Conservation (phyloP, 805 yeast genomes). For the Saturnispora kantuleensis region DNA sequence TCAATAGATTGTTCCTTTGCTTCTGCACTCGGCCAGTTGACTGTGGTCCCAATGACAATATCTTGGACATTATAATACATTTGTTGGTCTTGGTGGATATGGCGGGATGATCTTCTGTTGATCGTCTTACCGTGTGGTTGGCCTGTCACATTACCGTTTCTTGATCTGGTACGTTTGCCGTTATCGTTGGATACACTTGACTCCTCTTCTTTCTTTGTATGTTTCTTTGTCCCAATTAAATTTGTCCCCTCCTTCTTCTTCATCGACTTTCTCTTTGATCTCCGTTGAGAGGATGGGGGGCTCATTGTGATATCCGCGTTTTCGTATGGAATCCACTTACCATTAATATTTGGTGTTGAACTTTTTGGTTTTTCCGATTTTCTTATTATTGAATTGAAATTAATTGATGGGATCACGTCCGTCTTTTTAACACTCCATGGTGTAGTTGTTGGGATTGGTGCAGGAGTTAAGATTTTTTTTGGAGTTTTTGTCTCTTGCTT, state of each 20-base stretch:
- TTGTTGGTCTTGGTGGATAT: not conserved
- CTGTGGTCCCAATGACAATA: constrained; percentile 3
- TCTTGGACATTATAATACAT: constrained; percentile 1
- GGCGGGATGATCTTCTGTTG: not conserved
- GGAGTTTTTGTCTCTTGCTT: not conserved
- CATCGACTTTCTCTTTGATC: not conserved
- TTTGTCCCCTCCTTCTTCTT: not conserved
- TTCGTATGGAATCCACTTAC: constrained; percentile 66
- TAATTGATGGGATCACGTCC: constrained; percentile 18
- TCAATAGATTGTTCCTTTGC: constrained; percentile 12
- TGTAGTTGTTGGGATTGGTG: constrained; percentile 52
- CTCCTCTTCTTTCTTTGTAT: constrained; percentile 2
- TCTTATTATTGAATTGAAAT: constrained; percentile 13
- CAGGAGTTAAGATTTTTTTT: constrained; percentile 36
- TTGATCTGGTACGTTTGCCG: constrained; percentile 2
- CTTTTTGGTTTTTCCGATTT: not conserved
- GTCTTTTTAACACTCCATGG: constrained; percentile 43
- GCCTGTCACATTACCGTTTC: not conserved
- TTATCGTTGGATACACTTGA: constrained; percentile 3
- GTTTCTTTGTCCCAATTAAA: not conserved
- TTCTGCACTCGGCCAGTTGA: constrained; percentile 11
- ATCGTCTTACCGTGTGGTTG: not conserved
- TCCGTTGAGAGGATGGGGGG: not conserved
- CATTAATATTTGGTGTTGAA: constrained; percentile 26
- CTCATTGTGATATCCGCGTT: constrained; percentile 23